Base-by-base conservation (phyloP, 352 stramenopile genomes). In the Pythium plurisporium region DNA sequence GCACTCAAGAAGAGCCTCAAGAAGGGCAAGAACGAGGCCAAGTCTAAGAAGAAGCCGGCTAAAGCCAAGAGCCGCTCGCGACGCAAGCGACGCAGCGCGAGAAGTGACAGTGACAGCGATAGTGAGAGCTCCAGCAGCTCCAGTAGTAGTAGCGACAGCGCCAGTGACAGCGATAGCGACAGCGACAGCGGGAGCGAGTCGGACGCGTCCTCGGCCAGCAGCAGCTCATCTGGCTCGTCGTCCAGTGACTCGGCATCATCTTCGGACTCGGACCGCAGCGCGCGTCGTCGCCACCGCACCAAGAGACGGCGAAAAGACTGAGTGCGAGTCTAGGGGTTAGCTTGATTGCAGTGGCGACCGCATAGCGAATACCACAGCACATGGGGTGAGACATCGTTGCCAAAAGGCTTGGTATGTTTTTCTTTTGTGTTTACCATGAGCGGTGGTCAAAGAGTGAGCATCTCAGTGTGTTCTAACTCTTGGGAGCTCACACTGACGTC, bases 241-340 rank as follows among this genome's bases (percentile, higher is more conserved):
- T 43, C 53, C n/a, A n/a, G n/a, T n/a, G n/a, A n/a, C n/a, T n/a
- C n/a, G n/a, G n/a, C n/a, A n/a, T n/a, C n/a, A 33, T 54, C 47
- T 14, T 45, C 42, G 37, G 42, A 58, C 27, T 80, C 70, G 19
- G 70, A 70, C 14, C 67, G 17, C 51, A 62, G 20, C 59, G 91
- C 45, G 73, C 84, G 76, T 49, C 60, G 57, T 36, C 72, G 69
- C 25, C 57, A 34, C 31, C 46, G 52, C 52, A 69, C 50, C 0
- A 86, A 88, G 61, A 65, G 67, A 19, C 73, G 47, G 37, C 68
- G 74, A 42, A 77, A 52, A 40, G 61, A 87, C 22, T 67, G 30
- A 55, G 43, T 8, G 5, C 12, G 2, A 38, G 6, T n/a, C 23
- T 29, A n/a, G n/a, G n/a, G n/a, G n/a, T n/a, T n/a, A n/a, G n/a